Evolutionary conservation across 768 basidiomycete genomes (phyloP).

Genomic region (Termitomyces eurrhizus): DNA sequence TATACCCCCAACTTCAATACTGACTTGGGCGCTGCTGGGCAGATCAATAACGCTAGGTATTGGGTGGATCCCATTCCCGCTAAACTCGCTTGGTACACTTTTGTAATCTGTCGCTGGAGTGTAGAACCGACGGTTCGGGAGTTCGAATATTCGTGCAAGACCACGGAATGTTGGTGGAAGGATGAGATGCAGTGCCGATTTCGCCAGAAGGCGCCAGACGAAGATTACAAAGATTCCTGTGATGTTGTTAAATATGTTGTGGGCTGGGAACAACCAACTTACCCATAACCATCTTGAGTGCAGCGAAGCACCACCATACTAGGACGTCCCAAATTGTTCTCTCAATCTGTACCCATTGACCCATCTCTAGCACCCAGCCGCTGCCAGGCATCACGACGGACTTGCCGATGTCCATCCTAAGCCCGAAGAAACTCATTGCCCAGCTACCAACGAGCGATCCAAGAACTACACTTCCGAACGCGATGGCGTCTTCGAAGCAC

Average conservation of each 20-base stretch:
- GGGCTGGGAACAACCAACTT: slow-evolving; percentile 10
- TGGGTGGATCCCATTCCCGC: slow-evolving; percentile 51
- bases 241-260: not conserved
- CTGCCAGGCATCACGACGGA: slow-evolving; percentile 54
- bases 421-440: slow-evolving; percentile 45
- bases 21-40: slow-evolving; percentile 41
- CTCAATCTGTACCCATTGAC: slow-evolving; percentile 32
- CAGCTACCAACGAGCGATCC: slow-evolving; percentile 73
- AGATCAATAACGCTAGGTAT: slow-evolving; percentile 89
- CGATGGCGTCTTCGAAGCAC: slow-evolving; percentile 97
- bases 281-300: slow-evolving; percentile 45
- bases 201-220: slow-evolving; percentile 84
- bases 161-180: slow-evolving; percentile 85
- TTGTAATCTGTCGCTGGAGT: slow-evolving; percentile 89
- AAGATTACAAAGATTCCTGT: slow-evolving; percentile 78
- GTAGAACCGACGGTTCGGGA: slow-evolving; percentile 87
- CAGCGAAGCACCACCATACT: slow-evolving; percentile 45
- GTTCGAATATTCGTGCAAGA: slow-evolving; percentile 57
- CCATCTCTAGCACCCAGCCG: slow-evolving; percentile 34
- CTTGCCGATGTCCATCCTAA: slow-evolving; percentile 24
- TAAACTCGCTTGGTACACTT: slow-evolving; percentile 55
- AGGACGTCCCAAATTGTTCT: slow-evolving; percentile 34
- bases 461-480: slow-evolving; percentile 79
- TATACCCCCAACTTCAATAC: slow-evolving; percentile 42
- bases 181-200: slow-evolving; percentile 64